Evolutionary conservation across 495 filamentous ascomycete genomes (phyloP).

Genomic region (Aspergillus saccharolyticus): DNA sequence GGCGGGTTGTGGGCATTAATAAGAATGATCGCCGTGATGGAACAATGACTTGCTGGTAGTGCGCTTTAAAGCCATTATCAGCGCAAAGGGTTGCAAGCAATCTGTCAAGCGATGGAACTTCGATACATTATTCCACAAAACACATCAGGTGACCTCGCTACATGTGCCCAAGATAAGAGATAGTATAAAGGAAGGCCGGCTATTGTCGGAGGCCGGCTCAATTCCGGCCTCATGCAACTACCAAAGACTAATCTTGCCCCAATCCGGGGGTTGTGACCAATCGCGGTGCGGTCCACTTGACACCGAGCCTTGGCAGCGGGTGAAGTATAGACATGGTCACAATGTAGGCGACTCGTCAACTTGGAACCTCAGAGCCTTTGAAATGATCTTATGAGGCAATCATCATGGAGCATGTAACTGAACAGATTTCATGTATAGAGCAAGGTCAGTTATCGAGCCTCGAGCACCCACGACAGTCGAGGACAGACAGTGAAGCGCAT

Average conservation of each 20-base stretch:
- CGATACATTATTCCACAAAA: no score
- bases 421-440: no score
- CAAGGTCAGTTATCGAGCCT: neutral
- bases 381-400: no score
- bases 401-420: no score
- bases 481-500: neutral
- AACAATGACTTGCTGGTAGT: no score
- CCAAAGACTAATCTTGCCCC: slow-evolving; percentile 23
- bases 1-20: no score
- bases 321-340: slow-evolving; percentile 21
- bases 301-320: slow-evolving; percentile 22
- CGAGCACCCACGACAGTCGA: neutral
- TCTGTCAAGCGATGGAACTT: no score
- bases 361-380: neutral
- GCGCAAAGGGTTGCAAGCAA: no score
- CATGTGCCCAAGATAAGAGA: no score
- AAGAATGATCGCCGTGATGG: no score
- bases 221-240: slow-evolving; percentile 42
- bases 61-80: no score
- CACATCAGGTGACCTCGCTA: no score
- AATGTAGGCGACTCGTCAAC: neutral
- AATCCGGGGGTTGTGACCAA: slow-evolving; percentile 20
- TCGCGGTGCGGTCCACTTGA: slow-evolving; percentile 11
- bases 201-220: slow-evolving; percentile 43
- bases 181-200: slow-evolving; percentile 22